Evolutionary conservation across 345 rosid genomes (phyloP).

Genomic region (Arabidopsis thaliana): DNA sequence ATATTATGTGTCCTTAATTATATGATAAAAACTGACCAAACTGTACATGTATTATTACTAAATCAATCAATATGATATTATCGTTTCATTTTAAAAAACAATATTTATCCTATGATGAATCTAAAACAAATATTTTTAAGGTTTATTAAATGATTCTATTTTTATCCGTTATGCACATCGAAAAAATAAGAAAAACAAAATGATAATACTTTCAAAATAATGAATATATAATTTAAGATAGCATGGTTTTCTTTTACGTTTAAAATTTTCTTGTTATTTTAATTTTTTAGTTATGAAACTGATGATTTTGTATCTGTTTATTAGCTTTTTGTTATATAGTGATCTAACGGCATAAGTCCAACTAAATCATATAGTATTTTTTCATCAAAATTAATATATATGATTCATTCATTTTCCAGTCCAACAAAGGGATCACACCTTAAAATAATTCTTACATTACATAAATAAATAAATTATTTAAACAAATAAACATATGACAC

Average conservation of each 20-base stretch:
- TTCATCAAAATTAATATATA: neutral
- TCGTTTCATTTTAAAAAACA: neutral
- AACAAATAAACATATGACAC: neutral
- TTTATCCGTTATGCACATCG: too few species aligned
- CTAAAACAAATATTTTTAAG: neutral
- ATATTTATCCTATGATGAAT: neutral
- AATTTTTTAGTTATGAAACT: neutral
- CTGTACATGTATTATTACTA: neutral
- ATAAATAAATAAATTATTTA: neutral
- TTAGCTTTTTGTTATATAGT: neutral
- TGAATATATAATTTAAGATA: neutral
- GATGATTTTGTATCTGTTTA: neutral
- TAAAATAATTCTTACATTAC: constrained; percentile 9
- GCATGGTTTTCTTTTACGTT: neutral
- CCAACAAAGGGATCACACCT: neutral
- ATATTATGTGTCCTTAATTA: neutral
- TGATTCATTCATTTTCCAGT: neutral
- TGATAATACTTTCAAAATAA: neutral
- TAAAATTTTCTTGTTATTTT: neutral
- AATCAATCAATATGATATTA: neutral
- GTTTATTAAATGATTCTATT: neutral
- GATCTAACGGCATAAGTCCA: neutral
- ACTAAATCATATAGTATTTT: neutral
- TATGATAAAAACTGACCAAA: neutral
- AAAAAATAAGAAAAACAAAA: too few species aligned